Base-by-base conservation (phyloP, 352 stramenopile genomes). In the Pythium phragmitis region DNA sequence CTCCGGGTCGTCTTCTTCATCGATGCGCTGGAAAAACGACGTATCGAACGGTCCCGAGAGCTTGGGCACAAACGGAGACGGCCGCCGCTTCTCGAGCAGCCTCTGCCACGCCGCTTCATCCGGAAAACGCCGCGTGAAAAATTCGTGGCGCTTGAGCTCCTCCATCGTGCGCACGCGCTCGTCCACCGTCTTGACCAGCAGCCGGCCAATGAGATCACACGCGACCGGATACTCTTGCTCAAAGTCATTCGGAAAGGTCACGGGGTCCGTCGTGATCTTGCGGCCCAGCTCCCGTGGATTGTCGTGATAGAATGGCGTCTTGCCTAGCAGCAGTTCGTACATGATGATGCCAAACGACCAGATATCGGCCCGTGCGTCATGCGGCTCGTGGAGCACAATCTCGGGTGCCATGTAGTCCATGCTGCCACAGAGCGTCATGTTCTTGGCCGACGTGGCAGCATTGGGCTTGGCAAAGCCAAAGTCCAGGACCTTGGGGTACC, bases 401-500 rank as follows among this genome's bases (percentile, higher is more conserved):
- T 94, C 85, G 0, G 85, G 85, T 4, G 85, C 82, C 85, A 94
- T 92, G 70, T 92, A 94, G 58, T 92, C 81, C 68, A 89, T 83
- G 33, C 80, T 91, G 17, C 85, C 85, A 33, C 82, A 92, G n/a
- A 94, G 57, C 7, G 85, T 92, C 39, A 79, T 76, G 53, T 88
- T 90, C 19, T 81, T 85, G 17, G 77, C 62, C 16, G 79, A 70
- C 21, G 69, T 77, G 36, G 77, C 68, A 0, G 80, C 80, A 39
- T 87, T 80, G 5, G 55, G 70, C 70, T 93, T 92, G 42, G 82
- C 74, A 21, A 93, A 89, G 9, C 82, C 82, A 74, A 93, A 94
- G 57, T 95, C 86, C 19, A 93, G 47, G 28, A 94, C 59, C 47
- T 94, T 91, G 23, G 78, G 73, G 76, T 98, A 98, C 17, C 96